Percentiles rank a stretch among this genome's conserved stretches.
Conservation (phyloP, 495 filamentous ascomycete genomes). For the Penicillium steckii region DNA sequence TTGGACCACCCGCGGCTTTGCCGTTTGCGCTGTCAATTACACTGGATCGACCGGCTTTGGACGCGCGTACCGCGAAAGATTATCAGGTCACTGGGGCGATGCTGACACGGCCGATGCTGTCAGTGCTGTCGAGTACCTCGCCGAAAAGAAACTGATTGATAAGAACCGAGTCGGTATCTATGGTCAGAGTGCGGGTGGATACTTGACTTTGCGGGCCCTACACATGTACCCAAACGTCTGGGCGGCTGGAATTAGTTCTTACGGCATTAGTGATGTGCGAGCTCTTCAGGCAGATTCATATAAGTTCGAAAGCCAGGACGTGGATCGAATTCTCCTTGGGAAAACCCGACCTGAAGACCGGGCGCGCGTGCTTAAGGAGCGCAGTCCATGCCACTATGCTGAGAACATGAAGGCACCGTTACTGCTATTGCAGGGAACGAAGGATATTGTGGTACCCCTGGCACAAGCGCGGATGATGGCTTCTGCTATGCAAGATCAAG, state of each 20-base stretch:
- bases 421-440: constrained; percentile 46
- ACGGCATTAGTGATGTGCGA: constrained; percentile 46
- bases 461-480: constrained; percentile 46
- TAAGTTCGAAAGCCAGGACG: constrained; percentile 52
- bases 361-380: constrained; percentile 32
- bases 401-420: constrained; percentile 44
- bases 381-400: constrained; percentile 45
- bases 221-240: constrained; percentile 31
- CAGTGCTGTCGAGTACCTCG: constrained; percentile 42
- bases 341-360: constrained; percentile 29
- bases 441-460: constrained; percentile 48
- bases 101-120: constrained; percentile 44
- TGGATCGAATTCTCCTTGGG: constrained; percentile 36
- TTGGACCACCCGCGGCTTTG: constrained; percentile 52
- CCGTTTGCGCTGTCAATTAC: constrained; percentile 47
- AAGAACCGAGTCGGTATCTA: constrained; percentile 40
- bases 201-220: constrained; percentile 42
- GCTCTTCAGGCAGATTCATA: constrained; percentile 43
- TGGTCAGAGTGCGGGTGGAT: constrained; percentile 49
- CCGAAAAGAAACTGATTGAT: constrained; percentile 30
- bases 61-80: constrained; percentile 41
- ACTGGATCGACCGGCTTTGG: constrained; percentile 49
- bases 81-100: constrained; percentile 44
- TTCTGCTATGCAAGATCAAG: constrained; percentile 31
- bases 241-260: constrained; percentile 42